phyloP scores from a whole-genome alignment of 2,329 filamentous ascomycete species.

The Raffaelea ambrosiae region DNA sequence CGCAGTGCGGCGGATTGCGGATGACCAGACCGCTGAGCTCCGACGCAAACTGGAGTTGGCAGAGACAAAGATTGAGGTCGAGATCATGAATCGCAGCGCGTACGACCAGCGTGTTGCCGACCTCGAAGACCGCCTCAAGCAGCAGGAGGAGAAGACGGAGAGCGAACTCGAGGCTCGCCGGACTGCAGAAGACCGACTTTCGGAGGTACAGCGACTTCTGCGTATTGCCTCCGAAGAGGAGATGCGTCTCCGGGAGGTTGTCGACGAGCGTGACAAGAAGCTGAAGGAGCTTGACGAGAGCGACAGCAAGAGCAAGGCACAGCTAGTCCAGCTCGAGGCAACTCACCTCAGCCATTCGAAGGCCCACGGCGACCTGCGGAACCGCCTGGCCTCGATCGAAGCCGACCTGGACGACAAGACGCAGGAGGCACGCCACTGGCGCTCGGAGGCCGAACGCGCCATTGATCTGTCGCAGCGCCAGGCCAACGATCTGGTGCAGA shows the following conservation, averaged over 20 bases:
- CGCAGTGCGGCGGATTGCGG: conserved; percentile 38
- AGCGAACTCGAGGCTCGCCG: conserved; percentile 55
- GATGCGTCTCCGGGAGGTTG: conserved; percentile 53
- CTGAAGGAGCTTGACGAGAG: conserved; percentile 52
- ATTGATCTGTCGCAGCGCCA: conserved; percentile 42
- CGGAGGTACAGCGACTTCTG: conserved; percentile 63
- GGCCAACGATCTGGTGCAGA: conserved; percentile 38
- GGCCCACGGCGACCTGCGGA: conserved; percentile 45
- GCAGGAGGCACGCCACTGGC: conserved; percentile 53
- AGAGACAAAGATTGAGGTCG: conserved; percentile 50
- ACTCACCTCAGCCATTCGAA: conserved; percentile 52
- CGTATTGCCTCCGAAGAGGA: conserved; percentile 66
- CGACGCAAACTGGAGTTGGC: conserved; percentile 46
- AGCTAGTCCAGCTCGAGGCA: conserved; percentile 58
- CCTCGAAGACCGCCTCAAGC: conserved; percentile 58
- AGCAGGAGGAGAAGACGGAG: conserved; percentile 56
- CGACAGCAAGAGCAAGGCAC: conserved; percentile 47
- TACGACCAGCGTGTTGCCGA: conserved; percentile 56
- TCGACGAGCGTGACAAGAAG: conserved; percentile 62
- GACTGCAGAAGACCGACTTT: conserved; percentile 61
- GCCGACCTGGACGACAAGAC: conserved; percentile 45
- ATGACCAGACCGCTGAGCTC: conserved; percentile 45
- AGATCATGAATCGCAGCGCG: conserved; percentile 52
- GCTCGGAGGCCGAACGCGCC: conserved; percentile 51
- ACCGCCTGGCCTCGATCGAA: conserved; percentile 45